Percentiles rank a stretch among this genome's conserved stretches.
Evolutionary conservation across 805 yeast species (phyloP).

Genomic region (Kuraishia borneana): DNA sequence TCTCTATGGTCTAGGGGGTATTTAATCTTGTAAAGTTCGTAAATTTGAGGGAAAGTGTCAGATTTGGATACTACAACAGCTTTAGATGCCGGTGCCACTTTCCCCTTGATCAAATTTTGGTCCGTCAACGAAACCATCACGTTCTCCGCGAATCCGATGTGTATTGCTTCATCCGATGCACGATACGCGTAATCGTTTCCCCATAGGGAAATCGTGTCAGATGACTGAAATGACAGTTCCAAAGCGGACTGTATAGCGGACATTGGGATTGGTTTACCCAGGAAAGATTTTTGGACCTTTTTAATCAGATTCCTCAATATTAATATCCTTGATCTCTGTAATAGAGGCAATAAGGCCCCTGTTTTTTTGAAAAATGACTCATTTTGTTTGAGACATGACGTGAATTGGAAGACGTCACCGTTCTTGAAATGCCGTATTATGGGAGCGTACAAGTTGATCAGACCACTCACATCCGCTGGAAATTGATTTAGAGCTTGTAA

Average conservation of each 20-base stretch:
- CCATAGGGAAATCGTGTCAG: neutral
- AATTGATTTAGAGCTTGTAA: constrained; percentile 5
- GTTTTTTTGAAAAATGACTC: constrained; percentile 25
- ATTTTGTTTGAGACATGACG: constrained; percentile 18
- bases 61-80: constrained; percentile 16
- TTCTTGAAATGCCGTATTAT: constrained; percentile 21
- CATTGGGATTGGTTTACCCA: constrained; percentile 2
- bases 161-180: constrained; percentile 10
- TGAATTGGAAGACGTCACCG: constrained; percentile 32
- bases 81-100: constrained; percentile 19
- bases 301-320: constrained; percentile 30
- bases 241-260: constrained; percentile 14
- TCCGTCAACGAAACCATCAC: constrained; percentile 39
- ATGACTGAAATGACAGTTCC: constrained; percentile 8
- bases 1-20: constrained; percentile 13
- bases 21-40: constrained; percentile 9
- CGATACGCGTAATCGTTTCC: neutral
- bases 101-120: constrained; percentile 42
- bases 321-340: constrained; percentile 32
- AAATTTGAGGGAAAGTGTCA: constrained; percentile 15
- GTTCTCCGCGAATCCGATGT: constrained; percentile 36
- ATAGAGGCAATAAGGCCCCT: constrained; percentile 29
- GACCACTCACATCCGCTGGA: constrained; percentile 1
- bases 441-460: constrained; percentile 23
- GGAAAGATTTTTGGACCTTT: constrained; percentile 9